phyloP scores from a whole-genome alignment of 305 asterid species.

The Solanum hybrid region DNA sequence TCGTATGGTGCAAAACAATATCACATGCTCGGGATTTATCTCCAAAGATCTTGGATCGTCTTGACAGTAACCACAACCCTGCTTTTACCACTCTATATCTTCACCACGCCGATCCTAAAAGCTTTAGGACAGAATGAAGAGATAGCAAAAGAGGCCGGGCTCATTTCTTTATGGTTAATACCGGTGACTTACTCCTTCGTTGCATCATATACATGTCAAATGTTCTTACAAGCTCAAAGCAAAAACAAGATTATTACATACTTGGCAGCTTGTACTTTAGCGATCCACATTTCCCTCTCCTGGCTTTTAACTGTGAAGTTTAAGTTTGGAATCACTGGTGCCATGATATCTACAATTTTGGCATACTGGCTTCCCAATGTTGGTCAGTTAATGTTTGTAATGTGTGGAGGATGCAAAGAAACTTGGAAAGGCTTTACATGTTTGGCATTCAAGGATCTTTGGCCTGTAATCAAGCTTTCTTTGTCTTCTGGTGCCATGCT shows the following conservation, averaged over 20 bases:
- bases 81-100: conserved; percentile 36
- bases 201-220: conserved; percentile 63
- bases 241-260: conserved; percentile 51
- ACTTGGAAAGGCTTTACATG: conserved; percentile 49
- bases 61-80: conserved; percentile 23
- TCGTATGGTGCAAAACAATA: conserved; percentile 68
- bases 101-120: conserved; percentile 41
- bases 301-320: conserved; percentile 46
- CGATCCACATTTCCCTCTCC: conserved; percentile 34
- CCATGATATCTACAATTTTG: conserved; percentile 37
- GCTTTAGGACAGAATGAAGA: conserved; percentile 56
- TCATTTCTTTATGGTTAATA: conserved; percentile 42
- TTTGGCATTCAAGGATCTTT: conserved; percentile 42
- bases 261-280: conserved; percentile 32
- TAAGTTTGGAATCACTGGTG: conserved; percentile 34
- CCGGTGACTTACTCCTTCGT: conserved; percentile 46
- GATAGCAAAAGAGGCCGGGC: conserved; percentile 38
- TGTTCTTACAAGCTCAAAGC: conserved; percentile 62
- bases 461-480: conserved; percentile 50
- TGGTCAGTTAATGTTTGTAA: conserved; percentile 34
- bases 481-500: conserved; percentile 50
- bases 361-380: conserved; percentile 52
- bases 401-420: conserved; percentile 40
- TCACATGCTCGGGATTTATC: conserved; percentile 69
- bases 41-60: conserved; percentile 69